A percentile compares a stretch with the other conserved stretches of the same genome.
Evolutionary conservation across 768 basidiomycete genomes (phyloP).

Genomic region (Hygrophoropsis aurantiaca): DNA sequence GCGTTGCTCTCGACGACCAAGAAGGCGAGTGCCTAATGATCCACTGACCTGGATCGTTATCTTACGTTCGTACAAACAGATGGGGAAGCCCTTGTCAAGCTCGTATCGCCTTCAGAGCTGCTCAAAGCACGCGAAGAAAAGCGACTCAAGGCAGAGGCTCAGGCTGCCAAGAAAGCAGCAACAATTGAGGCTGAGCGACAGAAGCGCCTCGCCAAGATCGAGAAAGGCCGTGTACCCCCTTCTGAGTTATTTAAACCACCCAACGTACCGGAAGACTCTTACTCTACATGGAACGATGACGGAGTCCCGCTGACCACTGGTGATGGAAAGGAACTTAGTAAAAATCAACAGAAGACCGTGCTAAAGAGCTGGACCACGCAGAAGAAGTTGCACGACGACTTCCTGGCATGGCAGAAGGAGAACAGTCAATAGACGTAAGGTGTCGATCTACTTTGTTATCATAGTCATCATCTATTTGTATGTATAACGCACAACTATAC

Average conservation of each 20-base stretch:
- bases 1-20: slow-evolving; percentile 95
- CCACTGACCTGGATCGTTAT: background rate
- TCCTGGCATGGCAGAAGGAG: slow-evolving; percentile 48
- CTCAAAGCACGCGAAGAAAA: slow-evolving; percentile 89
- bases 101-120: slow-evolving; percentile 80
- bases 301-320: slow-evolving; percentile 86
- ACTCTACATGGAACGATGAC: slow-evolving; percentile 78
- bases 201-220: slow-evolving; percentile 76
- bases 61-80: slow-evolving; percentile 43
- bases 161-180: slow-evolving; percentile 77
- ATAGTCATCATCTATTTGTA: background rate
- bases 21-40: slow-evolving; percentile 53
- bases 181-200: slow-evolving; percentile 61
- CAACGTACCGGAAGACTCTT: slow-evolving; percentile 68
- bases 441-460: background rate
- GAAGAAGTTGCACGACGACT: slow-evolving; percentile 80
- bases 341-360: slow-evolving; percentile 75
- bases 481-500: slow-evolving; percentile 11
- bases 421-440: slow-evolving; percentile 9
- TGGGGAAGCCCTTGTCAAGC: slow-evolving; percentile 92
- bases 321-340: slow-evolving; percentile 82
- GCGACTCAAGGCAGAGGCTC: slow-evolving; percentile 68
- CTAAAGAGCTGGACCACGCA: slow-evolving; percentile 74
- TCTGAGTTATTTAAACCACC: slow-evolving; percentile 84
- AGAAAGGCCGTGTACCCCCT: slow-evolving; percentile 77